Evolutionary conservation across 345 rosid genomes (phyloP).

Genomic region (Nasturtium officinale): DNA sequence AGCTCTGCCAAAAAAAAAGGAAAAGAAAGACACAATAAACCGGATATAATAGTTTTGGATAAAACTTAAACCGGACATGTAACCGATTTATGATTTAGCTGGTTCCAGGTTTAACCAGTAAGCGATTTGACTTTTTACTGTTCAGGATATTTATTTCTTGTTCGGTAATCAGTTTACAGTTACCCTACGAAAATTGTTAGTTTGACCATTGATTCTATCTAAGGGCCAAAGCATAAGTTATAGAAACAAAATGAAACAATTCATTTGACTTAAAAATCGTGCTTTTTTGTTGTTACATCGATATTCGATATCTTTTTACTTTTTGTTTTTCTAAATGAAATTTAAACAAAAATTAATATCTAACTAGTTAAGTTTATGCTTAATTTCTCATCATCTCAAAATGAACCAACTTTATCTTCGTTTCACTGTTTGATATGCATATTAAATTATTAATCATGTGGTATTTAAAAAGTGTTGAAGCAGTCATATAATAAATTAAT

Average conservation of each 20-base stretch:
- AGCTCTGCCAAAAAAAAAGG: slow-evolving; percentile 38
- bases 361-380: neutral
- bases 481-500: no score
- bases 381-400: neutral
- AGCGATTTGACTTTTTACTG: neutral
- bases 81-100: neutral
- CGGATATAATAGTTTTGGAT: neutral
- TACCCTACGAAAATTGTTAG: neutral
- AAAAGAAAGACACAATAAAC: neutral
- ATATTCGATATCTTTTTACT: neutral
- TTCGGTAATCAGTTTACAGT: neutral
- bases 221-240: neutral
- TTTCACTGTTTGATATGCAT: no score
- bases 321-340: neutral
- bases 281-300: neutral
- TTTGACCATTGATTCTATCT: neutral
- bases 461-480: no score
- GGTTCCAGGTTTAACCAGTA: neutral
- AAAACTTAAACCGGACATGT: neutral
- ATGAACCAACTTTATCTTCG: no score
- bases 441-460: no score
- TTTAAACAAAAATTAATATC: no score
- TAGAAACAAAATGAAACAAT: neutral
- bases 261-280: neutral
- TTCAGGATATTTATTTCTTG: neutral